Base-by-base conservation (phyloP, 768 basidiomycete species). In the Heimioporus sp. region DNA sequence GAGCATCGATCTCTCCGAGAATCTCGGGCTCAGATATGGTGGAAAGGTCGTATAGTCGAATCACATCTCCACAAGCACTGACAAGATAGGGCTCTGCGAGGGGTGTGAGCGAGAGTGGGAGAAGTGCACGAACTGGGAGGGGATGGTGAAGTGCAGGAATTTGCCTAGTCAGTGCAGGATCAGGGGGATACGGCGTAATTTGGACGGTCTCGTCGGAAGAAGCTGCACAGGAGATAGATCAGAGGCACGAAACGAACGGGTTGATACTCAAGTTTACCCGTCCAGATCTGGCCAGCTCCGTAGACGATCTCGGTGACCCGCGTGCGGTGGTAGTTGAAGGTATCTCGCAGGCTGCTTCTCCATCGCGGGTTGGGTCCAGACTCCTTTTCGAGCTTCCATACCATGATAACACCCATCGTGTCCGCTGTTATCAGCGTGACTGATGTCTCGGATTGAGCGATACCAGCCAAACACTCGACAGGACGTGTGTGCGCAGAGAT, bases 121-220 rank as follows among this genome's bases (percentile, higher is more conserved):
- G 80, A 56, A 97, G 65, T 5, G 86, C 79, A 55, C 86, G 83
- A 52, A 93, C 91, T 43, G 85, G 78, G 2, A 70, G 68, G 9
- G 82, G 79, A 62, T 90, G 87, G 1, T 66, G 60, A 63, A 84
- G 81, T n/a, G 75, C 79, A 53, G 73, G 81, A 55, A 65, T 72
- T 24, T 69, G 75, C 63, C 73, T 81, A 49, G 43, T 60, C 37
- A 48, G 56, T 48, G 59, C 39, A 20, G 63, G 54, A 51, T 59
- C 48, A 19, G 73, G 59, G 16, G 75, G 73, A 54, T 81, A 77
- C 15, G 77, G 66, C 5, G 80, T 65, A 11, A 91, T 74, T 52
- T 87, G 83, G 1, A 87, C 85, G 0, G 90, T 89, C 38, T 92
- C 89, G 66, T 99, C 97, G 13, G 89, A 76, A 13, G 97, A 98